Percentiles rank a stretch among this genome's conserved stretches.
phyloP scores from a whole-genome alignment of 2,329 filamentous ascomycete species.

The Penicillium expansum region DNA sequence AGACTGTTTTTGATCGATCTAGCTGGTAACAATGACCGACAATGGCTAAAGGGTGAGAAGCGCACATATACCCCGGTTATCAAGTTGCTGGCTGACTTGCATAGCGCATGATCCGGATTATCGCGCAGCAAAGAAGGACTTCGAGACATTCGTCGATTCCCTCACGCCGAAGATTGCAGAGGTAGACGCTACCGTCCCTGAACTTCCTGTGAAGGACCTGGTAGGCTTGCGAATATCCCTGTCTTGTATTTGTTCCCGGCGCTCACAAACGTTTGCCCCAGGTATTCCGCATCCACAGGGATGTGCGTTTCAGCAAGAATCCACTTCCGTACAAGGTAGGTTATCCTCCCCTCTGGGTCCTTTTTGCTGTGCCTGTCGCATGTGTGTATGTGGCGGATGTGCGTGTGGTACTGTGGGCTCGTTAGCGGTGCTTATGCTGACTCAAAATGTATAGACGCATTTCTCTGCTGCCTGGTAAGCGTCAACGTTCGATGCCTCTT shows the following conservation, averaged over 20 bases:
- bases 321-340: constrained; percentile 83
- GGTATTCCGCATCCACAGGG: constrained; percentile 83
- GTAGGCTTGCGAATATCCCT: constrained; percentile 40
- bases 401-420: constrained; percentile 14
- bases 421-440: constrained; percentile 22
- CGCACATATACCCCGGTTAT: constrained; percentile 3
- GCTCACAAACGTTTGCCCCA: constrained; percentile 28
- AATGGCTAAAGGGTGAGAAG: constrained; percentile 60
- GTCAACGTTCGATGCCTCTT: constrained; percentile 1
- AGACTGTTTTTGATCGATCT: constrained; percentile 60
- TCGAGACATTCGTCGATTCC: constrained; percentile 71
- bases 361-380: background rate
- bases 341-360: background rate
- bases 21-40: constrained; percentile 59
- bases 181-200: constrained; percentile 77
- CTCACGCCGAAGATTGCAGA: constrained; percentile 69
- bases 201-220: constrained; percentile 80
- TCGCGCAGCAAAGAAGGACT: constrained; percentile 74
- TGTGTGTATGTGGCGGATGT: constrained; percentile 1
- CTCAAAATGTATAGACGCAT: constrained; percentile 56
- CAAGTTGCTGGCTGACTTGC: constrained; percentile 8
- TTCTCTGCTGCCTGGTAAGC: constrained; percentile 76
- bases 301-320: constrained; percentile 79
- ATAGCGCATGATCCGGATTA: constrained; percentile 77
- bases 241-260: background rate